Evolutionary conservation across 257 asterid species (phyloP).

Genomic region (Salvia hispanica): DNA sequence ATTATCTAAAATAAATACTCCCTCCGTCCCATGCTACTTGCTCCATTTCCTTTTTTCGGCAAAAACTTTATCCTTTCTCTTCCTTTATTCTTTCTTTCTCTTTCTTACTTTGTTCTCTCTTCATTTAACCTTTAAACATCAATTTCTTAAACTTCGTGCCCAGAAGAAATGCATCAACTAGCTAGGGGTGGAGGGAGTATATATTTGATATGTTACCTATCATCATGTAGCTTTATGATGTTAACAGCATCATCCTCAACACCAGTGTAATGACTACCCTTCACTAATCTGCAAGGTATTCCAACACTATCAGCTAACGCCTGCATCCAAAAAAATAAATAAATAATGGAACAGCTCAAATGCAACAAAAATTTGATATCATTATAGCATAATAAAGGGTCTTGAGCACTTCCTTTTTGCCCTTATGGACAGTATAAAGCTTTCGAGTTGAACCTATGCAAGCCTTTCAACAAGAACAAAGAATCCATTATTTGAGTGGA

Average conservation of each 20-base stretch:
- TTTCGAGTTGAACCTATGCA: conserved; percentile 13
- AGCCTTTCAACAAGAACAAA: conserved; percentile 8
- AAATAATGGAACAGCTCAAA: conserved; percentile 29
- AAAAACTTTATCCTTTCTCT: too few relatives aligned
- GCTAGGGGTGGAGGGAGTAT: too few relatives aligned
- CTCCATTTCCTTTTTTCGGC: too few relatives aligned
- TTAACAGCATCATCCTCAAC: conserved; percentile 93
- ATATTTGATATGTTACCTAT: conserved; percentile 52
- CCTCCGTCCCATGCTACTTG: too few relatives aligned
- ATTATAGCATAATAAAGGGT: conserved; percentile 22
- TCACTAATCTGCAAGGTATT: conserved; percentile 88
- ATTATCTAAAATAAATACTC: conserved; percentile 6
- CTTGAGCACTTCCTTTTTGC: conserved; percentile 10
- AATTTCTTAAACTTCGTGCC: background rate
- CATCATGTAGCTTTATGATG: conserved; percentile 79
- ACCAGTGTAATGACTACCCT: conserved; percentile 94
- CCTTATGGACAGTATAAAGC: conserved; percentile 7
- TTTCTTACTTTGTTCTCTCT: too few relatives aligned
- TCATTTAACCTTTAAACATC: too few relatives aligned
- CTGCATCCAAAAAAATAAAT: conserved; percentile 53
- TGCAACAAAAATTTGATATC: conserved; percentile 25
- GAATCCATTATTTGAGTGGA: conserved; percentile 13
- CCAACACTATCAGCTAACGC: conserved; percentile 91
- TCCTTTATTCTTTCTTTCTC: too few relatives aligned
- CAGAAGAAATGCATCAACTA: too few relatives aligned